Percentiles rank a stretch among this genome's conserved stretches.
Evolutionary conservation across 345 rosid genomes (phyloP).

Genomic region (Cardamine resedifolia): DNA sequence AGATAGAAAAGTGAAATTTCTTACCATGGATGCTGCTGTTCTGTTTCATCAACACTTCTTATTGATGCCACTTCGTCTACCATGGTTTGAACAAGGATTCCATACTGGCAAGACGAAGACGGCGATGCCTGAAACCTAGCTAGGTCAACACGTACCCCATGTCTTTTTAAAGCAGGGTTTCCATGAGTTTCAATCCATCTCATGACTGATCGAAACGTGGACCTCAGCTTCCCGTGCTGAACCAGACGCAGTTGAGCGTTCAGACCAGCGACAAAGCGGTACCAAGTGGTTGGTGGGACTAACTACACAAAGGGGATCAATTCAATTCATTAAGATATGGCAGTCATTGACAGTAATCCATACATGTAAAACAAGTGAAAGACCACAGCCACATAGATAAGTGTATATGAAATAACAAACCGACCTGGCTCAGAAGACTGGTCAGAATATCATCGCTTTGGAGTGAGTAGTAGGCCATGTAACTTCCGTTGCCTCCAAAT

Average conservation of each 20-base stretch:
- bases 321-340: background rate
- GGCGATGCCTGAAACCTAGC: slow-evolving; percentile 87
- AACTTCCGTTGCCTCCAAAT: slow-evolving; percentile 94
- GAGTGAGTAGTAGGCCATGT: slow-evolving; percentile 84
- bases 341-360: background rate
- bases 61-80: slow-evolving; percentile 38
- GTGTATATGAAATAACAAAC: slow-evolving; percentile 16
- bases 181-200: slow-evolving; percentile 96
- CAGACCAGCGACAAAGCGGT: slow-evolving; percentile 88
- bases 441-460: slow-evolving; percentile 81
- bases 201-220: slow-evolving; percentile 62
- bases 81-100: slow-evolving; percentile 53
- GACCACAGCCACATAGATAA: background rate
- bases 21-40: slow-evolving; percentile 51
- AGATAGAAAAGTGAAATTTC: slow-evolving; percentile 5
- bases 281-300: slow-evolving; percentile 91
- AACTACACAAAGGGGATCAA: slow-evolving; percentile 45
- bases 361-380: background rate
- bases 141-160: slow-evolving; percentile 63
- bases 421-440: slow-evolving; percentile 89
- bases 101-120: slow-evolving; percentile 78
- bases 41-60: slow-evolving; percentile 44
- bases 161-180: slow-evolving; percentile 66
- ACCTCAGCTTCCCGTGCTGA: slow-evolving; percentile 60
- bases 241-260: slow-evolving; percentile 89